A percentile compares a stretch with the other conserved stretches of the same genome.
Evolutionary conservation across 2,329 filamentous ascomycete genomes (phyloP).

Genomic region (Aphanoascus verrucosus): DNA sequence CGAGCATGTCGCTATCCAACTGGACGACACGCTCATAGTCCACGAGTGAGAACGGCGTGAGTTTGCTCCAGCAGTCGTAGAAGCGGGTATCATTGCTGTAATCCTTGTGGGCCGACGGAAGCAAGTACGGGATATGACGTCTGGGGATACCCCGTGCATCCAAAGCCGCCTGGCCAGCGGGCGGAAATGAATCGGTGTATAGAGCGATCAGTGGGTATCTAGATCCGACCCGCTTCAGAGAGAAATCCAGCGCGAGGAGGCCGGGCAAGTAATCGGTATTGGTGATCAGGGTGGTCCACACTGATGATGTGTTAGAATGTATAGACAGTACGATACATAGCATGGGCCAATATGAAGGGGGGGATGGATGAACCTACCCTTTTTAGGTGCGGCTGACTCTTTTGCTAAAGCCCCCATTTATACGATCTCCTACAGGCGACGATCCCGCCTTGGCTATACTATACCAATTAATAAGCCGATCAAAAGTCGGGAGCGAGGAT

Average conservation of each 20-base stretch:
- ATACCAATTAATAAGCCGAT: no score
- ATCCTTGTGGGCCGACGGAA: conserved; percentile 54
- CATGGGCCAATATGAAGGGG: no score
- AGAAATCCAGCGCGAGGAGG: conserved; percentile 69
- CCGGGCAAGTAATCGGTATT: conserved; percentile 73
- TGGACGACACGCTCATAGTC: conserved; percentile 73
- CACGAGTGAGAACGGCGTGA: conserved; percentile 63
- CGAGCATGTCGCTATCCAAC: conserved; percentile 81
- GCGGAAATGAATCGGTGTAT: conserved; percentile 67
- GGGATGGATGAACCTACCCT: background rate
- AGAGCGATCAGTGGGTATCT: conserved; percentile 71
- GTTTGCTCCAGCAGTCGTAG: conserved; percentile 83
- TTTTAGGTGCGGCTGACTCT: no score
- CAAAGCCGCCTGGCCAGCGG: conserved; percentile 58
- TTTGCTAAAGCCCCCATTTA: no score
- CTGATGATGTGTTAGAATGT: conserved; percentile 33
- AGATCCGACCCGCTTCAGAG: conserved; percentile 54
- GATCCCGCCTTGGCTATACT: no score
- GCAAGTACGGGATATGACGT: conserved; percentile 60
- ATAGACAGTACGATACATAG: no score
- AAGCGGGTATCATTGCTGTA: conserved; percentile 72
- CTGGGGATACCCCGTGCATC: conserved; percentile 57
- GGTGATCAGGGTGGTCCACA: conserved; percentile 82
- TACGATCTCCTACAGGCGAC: no score
- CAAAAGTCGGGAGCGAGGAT: no score